A percentile compares a stretch with the other conserved stretches of the same genome.
Evolutionary conservation across 139 green algal species (phyloP).

Genomic region (Gonium pectorale): DNA sequence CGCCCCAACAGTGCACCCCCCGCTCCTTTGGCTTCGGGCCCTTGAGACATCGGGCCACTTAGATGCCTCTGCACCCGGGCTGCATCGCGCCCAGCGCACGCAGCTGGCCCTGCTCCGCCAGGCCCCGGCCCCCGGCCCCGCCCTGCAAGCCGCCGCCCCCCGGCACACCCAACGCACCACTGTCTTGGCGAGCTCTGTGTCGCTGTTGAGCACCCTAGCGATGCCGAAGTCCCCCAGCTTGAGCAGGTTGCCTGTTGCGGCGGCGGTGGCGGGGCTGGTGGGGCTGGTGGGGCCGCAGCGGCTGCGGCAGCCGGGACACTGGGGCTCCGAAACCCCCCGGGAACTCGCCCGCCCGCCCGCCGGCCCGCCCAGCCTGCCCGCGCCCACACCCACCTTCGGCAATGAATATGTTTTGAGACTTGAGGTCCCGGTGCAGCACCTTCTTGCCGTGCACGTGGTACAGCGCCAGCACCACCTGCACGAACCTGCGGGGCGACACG

Average conservation of each 20-base stretch:
- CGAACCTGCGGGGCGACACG: conserved; percentile 71
- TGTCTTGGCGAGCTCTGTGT: conserved; percentile 63
- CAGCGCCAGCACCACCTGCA: conserved; percentile 62
- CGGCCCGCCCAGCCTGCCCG: neutral
- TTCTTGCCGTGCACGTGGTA: conserved; percentile 71
- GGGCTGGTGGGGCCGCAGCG: no score
- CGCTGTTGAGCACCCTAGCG: conserved; percentile 59
- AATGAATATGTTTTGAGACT: conserved; percentile 77
- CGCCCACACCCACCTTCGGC: conserved; percentile 40
- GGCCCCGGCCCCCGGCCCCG: neutral
- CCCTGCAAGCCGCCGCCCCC: neutral
- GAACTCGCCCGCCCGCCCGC: neutral
- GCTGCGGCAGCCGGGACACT: no score
- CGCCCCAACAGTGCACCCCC: neutral
- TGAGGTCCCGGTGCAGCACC: conserved; percentile 79
- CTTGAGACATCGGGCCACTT: no score
- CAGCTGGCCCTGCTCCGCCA: neutral
- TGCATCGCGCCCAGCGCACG: neutral
- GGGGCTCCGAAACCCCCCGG: neutral
- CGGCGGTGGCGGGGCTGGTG: neutral
- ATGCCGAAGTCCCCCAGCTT: conserved; percentile 85
- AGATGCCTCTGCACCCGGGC: no score
- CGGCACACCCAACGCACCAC: conserved; percentile 46
- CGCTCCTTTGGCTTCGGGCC: no score
- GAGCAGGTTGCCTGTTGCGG: conserved; percentile 61